Conservation (phyloP, 2,329 filamentous ascomycete genomes). For the Aspergillus sp. region DNA sequence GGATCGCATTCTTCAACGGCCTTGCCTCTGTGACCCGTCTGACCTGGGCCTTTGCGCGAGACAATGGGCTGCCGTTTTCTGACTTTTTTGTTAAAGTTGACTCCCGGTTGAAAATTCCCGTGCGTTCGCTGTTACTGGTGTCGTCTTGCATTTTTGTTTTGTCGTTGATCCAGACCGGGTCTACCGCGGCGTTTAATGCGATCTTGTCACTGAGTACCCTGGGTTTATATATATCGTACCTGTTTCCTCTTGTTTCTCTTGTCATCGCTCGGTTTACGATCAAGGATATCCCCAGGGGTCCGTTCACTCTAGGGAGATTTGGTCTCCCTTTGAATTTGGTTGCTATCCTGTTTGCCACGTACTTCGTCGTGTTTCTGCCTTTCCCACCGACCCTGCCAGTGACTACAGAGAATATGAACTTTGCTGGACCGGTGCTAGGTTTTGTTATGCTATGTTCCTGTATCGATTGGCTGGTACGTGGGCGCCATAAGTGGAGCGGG, state of each 20-base stretch:
- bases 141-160: slow-evolving; percentile 27
- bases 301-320: slow-evolving; percentile 29
- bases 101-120: slow-evolving; percentile 37
- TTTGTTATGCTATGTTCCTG: slow-evolving; percentile 25
- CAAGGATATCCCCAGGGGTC: slow-evolving; percentile 22
- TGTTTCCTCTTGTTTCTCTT: slow-evolving; percentile 42
- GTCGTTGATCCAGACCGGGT: slow-evolving; percentile 50
- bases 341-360: slow-evolving; percentile 30
- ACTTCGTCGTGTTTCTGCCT: slow-evolving; percentile 30
- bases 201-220: slow-evolving; percentile 51
- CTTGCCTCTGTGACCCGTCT: slow-evolving; percentile 39
- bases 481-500: slow-evolving; percentile 24
- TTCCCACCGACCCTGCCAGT: slow-evolving; percentile 33
- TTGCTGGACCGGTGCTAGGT: slow-evolving; percentile 26
- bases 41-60: slow-evolving; percentile 46
- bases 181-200: slow-evolving; percentile 51
- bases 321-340: slow-evolving; percentile 29
- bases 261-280: slow-evolving; percentile 16
- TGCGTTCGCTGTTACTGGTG: slow-evolving; percentile 36
- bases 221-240: slow-evolving; percentile 51
- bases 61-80: slow-evolving; percentile 42
- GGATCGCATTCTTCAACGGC: slow-evolving; percentile 27
- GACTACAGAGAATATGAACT: slow-evolving; percentile 36
- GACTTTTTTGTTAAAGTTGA: slow-evolving; percentile 29
- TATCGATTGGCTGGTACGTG: slow-evolving; percentile 25